Conservation (phyloP, 106 monocot genomes). For the Gastrodia elata region DNA sequence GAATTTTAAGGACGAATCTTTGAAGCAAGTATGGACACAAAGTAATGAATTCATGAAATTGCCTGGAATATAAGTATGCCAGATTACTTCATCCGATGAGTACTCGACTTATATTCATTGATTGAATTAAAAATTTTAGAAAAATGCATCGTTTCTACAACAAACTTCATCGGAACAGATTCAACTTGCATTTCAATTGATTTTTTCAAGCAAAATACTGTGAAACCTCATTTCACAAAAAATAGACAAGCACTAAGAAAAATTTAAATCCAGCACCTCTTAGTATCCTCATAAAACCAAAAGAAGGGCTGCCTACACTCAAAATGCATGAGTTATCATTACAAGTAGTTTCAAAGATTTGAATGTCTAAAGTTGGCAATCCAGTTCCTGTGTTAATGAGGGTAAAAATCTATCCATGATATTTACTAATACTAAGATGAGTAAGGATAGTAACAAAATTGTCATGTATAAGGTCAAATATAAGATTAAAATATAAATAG, state of each 20-base stretch:
- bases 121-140: neutral
- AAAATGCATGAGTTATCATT: neutral
- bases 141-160: neutral
- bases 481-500: neutral
- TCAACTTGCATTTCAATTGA: neutral
- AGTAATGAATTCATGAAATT: neutral
- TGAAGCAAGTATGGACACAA: neutral
- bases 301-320: neutral
- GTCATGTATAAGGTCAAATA: neutral
- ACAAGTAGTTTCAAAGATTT: neutral
- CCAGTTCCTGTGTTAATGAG: neutral
- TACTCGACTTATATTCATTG: neutral
- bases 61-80: neutral
- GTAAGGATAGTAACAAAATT: no score
- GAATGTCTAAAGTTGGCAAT: no score
- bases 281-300: neutral
- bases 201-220: neutral
- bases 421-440: neutral
- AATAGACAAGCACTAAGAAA: neutral
- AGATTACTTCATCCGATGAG: neutral
- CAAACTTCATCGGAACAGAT: neutral
- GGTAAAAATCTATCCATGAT: neutral
- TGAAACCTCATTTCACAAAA: neutral
- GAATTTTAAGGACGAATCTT: neutral
- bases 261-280: neutral